phyloP scores from a whole-genome alignment of 768 basidiomycete genomes.

The Sutorius australiensis region DNA sequence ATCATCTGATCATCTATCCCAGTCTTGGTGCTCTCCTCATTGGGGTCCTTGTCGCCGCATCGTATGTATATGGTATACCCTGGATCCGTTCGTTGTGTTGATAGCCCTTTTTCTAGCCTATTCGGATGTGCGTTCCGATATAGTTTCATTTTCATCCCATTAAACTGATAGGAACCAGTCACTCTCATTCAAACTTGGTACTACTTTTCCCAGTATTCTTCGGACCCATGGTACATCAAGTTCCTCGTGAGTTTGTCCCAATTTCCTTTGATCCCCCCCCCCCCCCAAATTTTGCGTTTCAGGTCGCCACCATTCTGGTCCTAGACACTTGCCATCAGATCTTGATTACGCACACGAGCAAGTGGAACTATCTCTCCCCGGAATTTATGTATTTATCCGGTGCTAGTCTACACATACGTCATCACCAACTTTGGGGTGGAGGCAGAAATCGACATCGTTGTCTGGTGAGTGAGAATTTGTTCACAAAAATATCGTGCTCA shows the following conservation, averaged over 20 bases:
- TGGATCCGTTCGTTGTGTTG: background rate
- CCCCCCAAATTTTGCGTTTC: background rate
- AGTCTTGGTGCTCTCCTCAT: conserved; percentile 51
- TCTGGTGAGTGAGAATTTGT: conserved; percentile 38
- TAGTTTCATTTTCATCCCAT: background rate
- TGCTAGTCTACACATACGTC: conserved; percentile 46
- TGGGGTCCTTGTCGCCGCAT: conserved; percentile 46
- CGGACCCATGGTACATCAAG: conserved; percentile 48
- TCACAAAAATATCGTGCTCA: background rate
- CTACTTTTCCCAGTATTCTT: conserved; percentile 35
- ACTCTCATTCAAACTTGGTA: conserved; percentile 42
- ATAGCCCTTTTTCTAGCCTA: conserved; percentile 33
- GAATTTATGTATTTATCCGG: background rate
- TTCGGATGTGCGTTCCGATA: conserved; percentile 42
- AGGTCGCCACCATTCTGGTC: conserved; percentile 49
- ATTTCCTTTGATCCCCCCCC: background rate
- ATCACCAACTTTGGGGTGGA: conserved; percentile 39
- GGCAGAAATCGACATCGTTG: conserved; percentile 28
- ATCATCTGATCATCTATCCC: background rate
- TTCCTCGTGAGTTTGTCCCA: conserved; percentile 35
- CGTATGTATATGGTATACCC: conserved; percentile 35
- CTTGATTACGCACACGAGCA: conserved; percentile 51
- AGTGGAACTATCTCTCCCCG: background rate
- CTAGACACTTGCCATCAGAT: conserved; percentile 53
- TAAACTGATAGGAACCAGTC: conserved; percentile 33